Base-by-base conservation (phyloP, 228 moss, liverwort and hornwort species). In the Sphagnum magellanicum region DNA sequence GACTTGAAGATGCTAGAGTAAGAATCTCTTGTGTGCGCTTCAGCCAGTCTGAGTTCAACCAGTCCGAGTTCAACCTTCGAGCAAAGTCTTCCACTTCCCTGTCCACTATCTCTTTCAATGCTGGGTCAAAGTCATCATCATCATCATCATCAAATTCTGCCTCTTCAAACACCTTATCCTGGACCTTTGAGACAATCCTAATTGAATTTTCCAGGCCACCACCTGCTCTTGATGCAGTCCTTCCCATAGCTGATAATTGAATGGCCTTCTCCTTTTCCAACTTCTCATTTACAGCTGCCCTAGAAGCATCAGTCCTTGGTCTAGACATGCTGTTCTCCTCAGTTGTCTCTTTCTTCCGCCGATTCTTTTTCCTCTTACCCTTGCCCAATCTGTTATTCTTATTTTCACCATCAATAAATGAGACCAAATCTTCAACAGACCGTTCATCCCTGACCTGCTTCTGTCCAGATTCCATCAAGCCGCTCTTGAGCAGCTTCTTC, bases 81-180 rank as follows among this genome's bases (percentile, higher is more conserved):
- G 90, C 92, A 77, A 92, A 92, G 75, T 92, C 92, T 73, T 92
- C 92, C 63, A 92, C 92, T 74, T 92, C 92, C 66, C 86, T 90
- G 74, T 92, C 92, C 17, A 92, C 84, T 60, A 88, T 88, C 71
- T 92, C 92, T 76, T 90, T 89, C 86, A 92, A 82, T 57, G 81
- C 90, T 13, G 92, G 92, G 68, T 92, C 92, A 72, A 92, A 75
- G n/a, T 90, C 92, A 46, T 92, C 92, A 55, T 12, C 12, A 8
- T 53, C 53, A 50, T 92, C 88, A n/a, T 89, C 83, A 6, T 89
- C 92, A 77, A 81, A 87, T 59, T 89, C 83, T n/a, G 79, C 85
- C 50, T 92, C 92, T 52, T 89, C 89, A 50, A 88, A 92, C 63
- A 64, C 67, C 67, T 76, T 80, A 49, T 70, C 76, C 73, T 80